These are phyloP conservation scores for Clitopilus hobsonii DNA, from an alignment of 768 basidiomycete species.

Conservation along the genomic window DNA sequence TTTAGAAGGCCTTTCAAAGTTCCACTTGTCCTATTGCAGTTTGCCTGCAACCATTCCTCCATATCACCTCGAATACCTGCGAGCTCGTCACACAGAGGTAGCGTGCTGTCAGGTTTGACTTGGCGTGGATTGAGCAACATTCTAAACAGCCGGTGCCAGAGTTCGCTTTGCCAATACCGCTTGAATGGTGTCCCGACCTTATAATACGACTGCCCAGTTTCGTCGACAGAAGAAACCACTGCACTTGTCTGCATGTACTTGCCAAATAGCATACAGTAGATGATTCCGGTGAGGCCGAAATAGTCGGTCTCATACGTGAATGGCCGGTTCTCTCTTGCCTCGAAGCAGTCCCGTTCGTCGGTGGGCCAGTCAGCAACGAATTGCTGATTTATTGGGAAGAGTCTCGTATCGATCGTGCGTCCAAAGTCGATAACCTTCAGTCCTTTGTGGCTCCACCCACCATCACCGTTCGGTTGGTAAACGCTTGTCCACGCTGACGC, in stretches of 20 bases:
- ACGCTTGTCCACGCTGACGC: conserved; percentile 62
- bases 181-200: conserved; percentile 78
- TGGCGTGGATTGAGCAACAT: conserved; percentile 75
- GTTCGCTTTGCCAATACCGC: conserved; percentile 90
- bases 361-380: conserved; percentile 87
- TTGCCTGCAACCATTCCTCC: conserved; percentile 81
- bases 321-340: conserved; percentile 75
- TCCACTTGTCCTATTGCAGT: conserved; percentile 82
- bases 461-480: conserved; percentile 76
- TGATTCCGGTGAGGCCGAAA: conserved; percentile 89
- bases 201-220: conserved; percentile 37
- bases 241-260: conserved; percentile 85
- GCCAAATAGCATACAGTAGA: conserved; percentile 95
- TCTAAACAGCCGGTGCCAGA: conserved; percentile 86
- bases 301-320: conserved; percentile 99
- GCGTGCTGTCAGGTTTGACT: conserved; percentile 46
- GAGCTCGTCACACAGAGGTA: conserved; percentile 76
- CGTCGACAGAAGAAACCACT: conserved; percentile 30
- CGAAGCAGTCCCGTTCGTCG: conserved; percentile 89
- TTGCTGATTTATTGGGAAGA: conserved; percentile 75
- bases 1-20: conserved; percentile 79
- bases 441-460: conserved; percentile 87
- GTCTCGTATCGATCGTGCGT: conserved; percentile 80
- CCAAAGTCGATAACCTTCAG: conserved; percentile 96
- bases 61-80: conserved; percentile 66